phyloP scores from a whole-genome alignment of 768 basidiomycete genomes.

The Amyloporia xantha region DNA sequence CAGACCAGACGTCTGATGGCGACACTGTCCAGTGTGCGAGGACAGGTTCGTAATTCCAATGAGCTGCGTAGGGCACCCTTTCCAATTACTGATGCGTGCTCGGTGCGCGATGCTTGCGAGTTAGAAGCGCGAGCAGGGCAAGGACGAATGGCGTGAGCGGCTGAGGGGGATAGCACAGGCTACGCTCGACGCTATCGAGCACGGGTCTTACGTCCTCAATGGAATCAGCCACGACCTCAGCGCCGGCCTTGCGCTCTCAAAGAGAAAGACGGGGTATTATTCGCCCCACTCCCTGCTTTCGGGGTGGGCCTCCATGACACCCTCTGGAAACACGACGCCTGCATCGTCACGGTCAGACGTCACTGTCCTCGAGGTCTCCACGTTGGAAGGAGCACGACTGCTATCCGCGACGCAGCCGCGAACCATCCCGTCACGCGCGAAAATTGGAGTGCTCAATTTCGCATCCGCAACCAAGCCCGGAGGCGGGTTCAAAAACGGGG shows the following conservation, averaged over 20 bases:
- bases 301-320: constrained; percentile 32
- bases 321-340: not conserved
- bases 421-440: constrained; percentile 6
- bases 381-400: constrained; percentile 52
- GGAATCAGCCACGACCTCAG: constrained; percentile 28
- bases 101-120: constrained; percentile 24
- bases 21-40: not conserved
- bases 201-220: constrained; percentile 34
- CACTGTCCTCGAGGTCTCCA: constrained; percentile 54
- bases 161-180: constrained; percentile 38
- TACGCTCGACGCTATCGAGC: constrained; percentile 42
- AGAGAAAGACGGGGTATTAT: constrained; percentile 46
- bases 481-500: constrained; percentile 67
- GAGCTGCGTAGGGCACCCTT: constrained; percentile 37
- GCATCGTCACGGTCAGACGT: constrained; percentile 42
- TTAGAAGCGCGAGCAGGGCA: not conserved
- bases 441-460: constrained; percentile 68
- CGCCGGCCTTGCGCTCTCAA: constrained; percentile 28
- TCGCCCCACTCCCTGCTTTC: constrained; percentile 44
- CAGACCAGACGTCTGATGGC: not conserved
- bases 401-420: constrained; percentile 14
- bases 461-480: constrained; percentile 72
- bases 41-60: constrained; percentile 3
- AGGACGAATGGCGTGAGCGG: constrained; percentile 6
- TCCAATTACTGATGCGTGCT: constrained; percentile 37